Evolutionary conservation across 225 moss, liverwort and hornwort species (phyloP), one percentile per base, ranked within the genome.

Genomic region (Bryum argenteum): DNA sequence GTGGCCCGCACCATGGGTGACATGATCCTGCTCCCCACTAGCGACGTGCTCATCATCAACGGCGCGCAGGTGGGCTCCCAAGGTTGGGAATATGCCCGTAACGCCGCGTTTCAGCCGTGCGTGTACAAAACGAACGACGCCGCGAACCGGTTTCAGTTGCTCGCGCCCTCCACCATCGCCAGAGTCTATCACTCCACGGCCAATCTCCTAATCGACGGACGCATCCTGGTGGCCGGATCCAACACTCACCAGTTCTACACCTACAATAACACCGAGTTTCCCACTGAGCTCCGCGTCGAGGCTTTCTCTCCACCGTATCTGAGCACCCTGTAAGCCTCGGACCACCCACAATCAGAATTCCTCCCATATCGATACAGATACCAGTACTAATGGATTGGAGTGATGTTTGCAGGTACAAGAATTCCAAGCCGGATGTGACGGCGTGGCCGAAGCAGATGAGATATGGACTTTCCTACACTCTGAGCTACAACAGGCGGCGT

Each of bases 181-280:
- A 42, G 86, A 1, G 0, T 86, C 55, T 86, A 86, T 43, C 86
- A 86, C 1, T 80, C 83, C 26, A 80, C 86, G 3, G 83, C 83
- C 8, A 82, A 77, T 48, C 19, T 86, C 19, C 0, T 83, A 21
- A 56, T 75, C 0, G 83, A 83, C 13, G 77, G 77, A 6, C 64
- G 82, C 10, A 55, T 83, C 4, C 8, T 86, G 22, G 23, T 82
- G 6, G 86, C 86, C 0, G 82, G 83, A 0, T 71, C 71, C 13
- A 86, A 86, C 1, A 75, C 77, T 0, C 78, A 83, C 14, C 26
- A 86, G 22, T 86, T 72, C 11, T 86, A 86, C 16, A 83, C 75
- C 0, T 83, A 19, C 0, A 61, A 20, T 0, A 22, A 75, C 7
- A 72, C 76, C 1, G 53, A 37, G 0, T 86, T 83, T 20, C 82